These are phyloP conservation scores for Chalaropsis ovoidea DNA, from an alignment of 2,329 filamentous ascomycete species.

Conservation along the genomic window DNA sequence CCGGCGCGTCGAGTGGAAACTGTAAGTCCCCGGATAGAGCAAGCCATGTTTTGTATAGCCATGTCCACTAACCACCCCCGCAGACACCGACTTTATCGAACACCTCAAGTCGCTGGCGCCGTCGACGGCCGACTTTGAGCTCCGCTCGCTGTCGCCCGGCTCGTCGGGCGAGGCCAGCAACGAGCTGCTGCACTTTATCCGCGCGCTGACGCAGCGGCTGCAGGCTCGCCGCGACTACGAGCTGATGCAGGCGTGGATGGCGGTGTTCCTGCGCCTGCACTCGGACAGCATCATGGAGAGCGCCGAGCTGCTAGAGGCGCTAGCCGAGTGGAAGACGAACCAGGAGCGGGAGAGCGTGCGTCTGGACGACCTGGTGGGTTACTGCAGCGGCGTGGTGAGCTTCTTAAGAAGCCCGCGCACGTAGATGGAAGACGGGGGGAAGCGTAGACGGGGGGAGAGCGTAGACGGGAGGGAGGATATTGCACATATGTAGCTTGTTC, in stretches of 20 bases:
- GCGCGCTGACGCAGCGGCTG: slow-evolving; percentile 64
- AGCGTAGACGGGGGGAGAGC: not conserved
- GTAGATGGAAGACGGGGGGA: slow-evolving; percentile 32
- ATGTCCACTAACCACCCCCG: slow-evolving; percentile 27
- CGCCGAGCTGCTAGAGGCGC: slow-evolving; percentile 45
- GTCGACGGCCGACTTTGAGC: slow-evolving; percentile 78
- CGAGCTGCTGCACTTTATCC: slow-evolving; percentile 70
- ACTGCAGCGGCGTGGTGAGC: slow-evolving; percentile 73
- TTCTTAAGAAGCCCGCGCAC: slow-evolving; percentile 60
- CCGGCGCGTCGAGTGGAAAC: slow-evolving; percentile 45
- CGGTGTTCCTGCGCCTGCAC: slow-evolving; percentile 78
- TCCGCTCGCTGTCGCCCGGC: slow-evolving; percentile 60
- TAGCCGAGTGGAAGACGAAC: slow-evolving; percentile 60
- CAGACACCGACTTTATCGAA: slow-evolving; percentile 58
- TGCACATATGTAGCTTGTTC: slow-evolving; percentile 1
- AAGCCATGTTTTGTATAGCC: too few species aligned
- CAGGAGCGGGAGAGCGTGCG: slow-evolving; percentile 62
- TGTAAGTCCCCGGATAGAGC: slow-evolving; percentile 51
- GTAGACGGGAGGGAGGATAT: not conserved
- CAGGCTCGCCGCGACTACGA: slow-evolving; percentile 72
- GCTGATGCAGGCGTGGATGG: slow-evolving; percentile 94
- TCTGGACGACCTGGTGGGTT: slow-evolving; percentile 68
- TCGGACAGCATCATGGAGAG: slow-evolving; percentile 46
- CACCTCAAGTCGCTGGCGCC: slow-evolving; percentile 74
- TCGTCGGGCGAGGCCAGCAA: slow-evolving; percentile 41